phyloP scores from a whole-genome alignment of 2,329 filamentous ascomycete genomes.

The Penicillium sp. region DNA sequence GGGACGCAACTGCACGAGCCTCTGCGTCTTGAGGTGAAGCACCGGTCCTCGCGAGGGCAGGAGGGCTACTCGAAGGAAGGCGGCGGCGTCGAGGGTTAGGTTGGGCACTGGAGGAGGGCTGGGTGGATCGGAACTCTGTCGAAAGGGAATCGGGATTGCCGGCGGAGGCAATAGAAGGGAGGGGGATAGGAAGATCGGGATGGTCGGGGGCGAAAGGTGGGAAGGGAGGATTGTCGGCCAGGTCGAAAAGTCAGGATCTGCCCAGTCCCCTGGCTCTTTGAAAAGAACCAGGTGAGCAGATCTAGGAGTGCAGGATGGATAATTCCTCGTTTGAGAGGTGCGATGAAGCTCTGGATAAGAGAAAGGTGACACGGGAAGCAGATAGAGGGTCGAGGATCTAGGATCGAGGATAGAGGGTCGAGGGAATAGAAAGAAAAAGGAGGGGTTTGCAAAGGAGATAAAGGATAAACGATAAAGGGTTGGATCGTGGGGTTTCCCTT shows the following conservation, averaged over 20 bases:
- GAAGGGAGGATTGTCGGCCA: conserved; percentile 64
- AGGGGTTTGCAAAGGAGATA: neutral
- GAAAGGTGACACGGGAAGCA: neutral
- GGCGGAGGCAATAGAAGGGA: conserved; percentile 36
- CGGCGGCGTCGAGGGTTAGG: conserved; percentile 26
- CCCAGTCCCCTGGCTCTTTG: conserved; percentile 40
- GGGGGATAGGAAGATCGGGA: conserved; percentile 55
- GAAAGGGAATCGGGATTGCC: conserved; percentile 15
- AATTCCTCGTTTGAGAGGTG: conserved; percentile 22
- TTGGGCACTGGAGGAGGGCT: conserved; percentile 3
- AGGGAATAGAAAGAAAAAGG: neutral
- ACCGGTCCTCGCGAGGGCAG: conserved; percentile 19
- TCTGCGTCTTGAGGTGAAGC: conserved; percentile 22
- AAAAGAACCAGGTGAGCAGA: conserved; percentile 44
- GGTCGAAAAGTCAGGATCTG: conserved; percentile 54
- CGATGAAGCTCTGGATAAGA: neutral
- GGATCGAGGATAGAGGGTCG: neutral
- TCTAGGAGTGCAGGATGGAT: conserved; percentile 26
- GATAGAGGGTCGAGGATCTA: neutral
- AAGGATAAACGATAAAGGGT: too few species aligned
- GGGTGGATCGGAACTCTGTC: conserved; percentile 13
- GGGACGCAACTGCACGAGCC: conserved; percentile 23
- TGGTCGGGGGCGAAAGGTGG: conserved; percentile 62
- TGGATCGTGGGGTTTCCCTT: neutral
- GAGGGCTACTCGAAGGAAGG: conserved; percentile 28